phyloP scores from a whole-genome alignment of 495 filamentous ascomycete genomes.

The Neurospora sp. region DNA sequence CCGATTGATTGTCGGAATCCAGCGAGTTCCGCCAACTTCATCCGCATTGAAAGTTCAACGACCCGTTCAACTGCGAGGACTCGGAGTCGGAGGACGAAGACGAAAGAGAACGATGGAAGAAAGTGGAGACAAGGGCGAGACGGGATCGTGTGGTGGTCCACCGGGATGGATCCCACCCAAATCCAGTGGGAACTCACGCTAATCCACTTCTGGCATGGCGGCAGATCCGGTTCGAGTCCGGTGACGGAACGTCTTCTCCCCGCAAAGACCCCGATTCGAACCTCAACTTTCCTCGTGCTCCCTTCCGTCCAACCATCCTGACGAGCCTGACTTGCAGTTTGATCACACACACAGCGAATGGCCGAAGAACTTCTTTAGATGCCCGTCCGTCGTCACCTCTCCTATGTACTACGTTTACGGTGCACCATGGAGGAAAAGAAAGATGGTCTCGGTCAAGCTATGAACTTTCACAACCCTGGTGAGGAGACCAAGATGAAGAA shows the following conservation, averaged over 20 bases:
- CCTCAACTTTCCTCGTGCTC: background rate
- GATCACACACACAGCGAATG: background rate
- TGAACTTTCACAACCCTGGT: background rate
- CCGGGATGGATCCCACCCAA: background rate
- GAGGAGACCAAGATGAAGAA: background rate
- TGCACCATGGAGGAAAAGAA: background rate
- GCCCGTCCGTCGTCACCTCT: background rate
- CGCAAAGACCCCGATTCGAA: background rate
- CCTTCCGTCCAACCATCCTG: background rate
- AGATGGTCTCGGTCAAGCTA: background rate
- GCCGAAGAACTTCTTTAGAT: background rate
- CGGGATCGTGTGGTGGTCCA: background rate
- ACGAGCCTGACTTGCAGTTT: background rate
- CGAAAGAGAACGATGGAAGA: background rate
- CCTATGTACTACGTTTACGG: background rate
- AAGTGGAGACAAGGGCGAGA: background rate
- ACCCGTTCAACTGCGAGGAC: background rate
- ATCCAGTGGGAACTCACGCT: background rate
- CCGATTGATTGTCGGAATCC: background rate
- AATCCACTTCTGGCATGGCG: background rate
- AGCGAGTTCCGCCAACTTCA: background rate
- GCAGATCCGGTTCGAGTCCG: background rate
- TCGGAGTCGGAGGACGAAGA: background rate
- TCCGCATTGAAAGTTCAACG: background rate
- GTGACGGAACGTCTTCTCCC: background rate